Conservation (phyloP, 768 basidiomycete species). For the Podaxis pistillaris region DNA sequence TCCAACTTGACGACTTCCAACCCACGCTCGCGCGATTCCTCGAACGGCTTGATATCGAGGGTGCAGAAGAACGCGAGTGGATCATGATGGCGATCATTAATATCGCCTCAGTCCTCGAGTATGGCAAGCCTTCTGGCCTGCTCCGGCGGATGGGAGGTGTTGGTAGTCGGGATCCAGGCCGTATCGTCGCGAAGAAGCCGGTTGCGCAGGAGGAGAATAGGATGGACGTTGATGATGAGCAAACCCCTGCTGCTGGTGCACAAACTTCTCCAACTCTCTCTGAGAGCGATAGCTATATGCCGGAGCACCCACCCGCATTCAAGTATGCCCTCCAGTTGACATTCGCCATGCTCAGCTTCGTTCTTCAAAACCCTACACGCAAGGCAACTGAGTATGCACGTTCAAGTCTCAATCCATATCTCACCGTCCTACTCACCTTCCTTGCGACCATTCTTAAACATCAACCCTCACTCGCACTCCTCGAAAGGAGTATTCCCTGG, state of each 20-base stretch:
- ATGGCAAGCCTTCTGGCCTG: slow-evolving; percentile 73
- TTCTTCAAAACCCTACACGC: slow-evolving; percentile 62
- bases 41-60: slow-evolving; percentile 82
- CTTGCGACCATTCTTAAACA: slow-evolving; percentile 75
- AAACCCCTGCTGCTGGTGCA: slow-evolving; percentile 26
- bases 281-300: slow-evolving; percentile 26
- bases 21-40: slow-evolving; percentile 80
- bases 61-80: slow-evolving; percentile 85
- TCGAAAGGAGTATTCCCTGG: slow-evolving; percentile 89
- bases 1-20: slow-evolving; percentile 89
- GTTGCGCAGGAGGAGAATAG: slow-evolving; percentile 48
- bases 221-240: slow-evolving; percentile 32
- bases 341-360: slow-evolving; percentile 72
- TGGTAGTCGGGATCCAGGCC: slow-evolving; percentile 37
- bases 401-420: slow-evolving; percentile 77
- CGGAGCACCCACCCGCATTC: slow-evolving; percentile 63
- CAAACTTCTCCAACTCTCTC: slow-evolving; percentile 29
- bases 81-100: slow-evolving; percentile 94
- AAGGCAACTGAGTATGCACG: slow-evolving; percentile 55
- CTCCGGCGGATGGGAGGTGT: slow-evolving; percentile 62
- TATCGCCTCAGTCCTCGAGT: slow-evolving; percentile 80
- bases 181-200: slow-evolving; percentile 51
- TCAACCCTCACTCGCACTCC: slow-evolving; percentile 50
- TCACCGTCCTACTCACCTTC: slow-evolving; percentile 86
- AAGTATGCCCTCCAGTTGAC: slow-evolving; percentile 76